Evolutionary conservation across 2,329 filamentous ascomycete genomes (phyloP), one percentile per base, ranked within the genome.

Genomic region (Paecilomyces sp.): DNA sequence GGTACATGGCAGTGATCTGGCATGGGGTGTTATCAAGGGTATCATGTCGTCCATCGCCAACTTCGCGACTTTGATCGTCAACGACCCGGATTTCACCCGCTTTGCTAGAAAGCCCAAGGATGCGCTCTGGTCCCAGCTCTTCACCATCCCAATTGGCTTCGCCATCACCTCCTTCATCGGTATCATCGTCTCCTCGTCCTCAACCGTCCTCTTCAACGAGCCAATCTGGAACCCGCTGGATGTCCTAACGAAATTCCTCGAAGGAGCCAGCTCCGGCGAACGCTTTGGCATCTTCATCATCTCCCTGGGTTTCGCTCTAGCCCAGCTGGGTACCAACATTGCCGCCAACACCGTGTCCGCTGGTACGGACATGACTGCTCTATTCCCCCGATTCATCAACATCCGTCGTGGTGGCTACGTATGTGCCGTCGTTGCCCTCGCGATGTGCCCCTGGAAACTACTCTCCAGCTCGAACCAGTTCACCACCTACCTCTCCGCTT

Each of bases 21-120:
- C 81, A 1, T 97, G 92, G 92, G 84, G 86, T 25, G 86, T 96
- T 60, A 83, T 97, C 61, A 88, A 87, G 62, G 91, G 91, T 41
- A 87, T 96, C 75, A 96, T 96, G 91, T 88, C 84, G 25, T 88
- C 90, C 3, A 92, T 97, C 64, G 89, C 90, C 67, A 96, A 96
- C 77, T 96, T 96, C 70, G 90, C 91, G 1, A 91, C 92, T 0
- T 81, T 96, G 34, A 94, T 96, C 65, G 79, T 83, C 64, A 84
- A 95, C 72, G 87, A 90, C 65, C 89, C 89, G 0, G 91, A 96
- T 70, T 96, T 96, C 72, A 81, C 90, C 22, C 88, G 92, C 72
- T 97, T 96, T 68, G 89, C 91, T 2, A 77, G 79, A 22, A 91
- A 88, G 70, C 91, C 91, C 0, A 82, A 78, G 18, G 89, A 94